phyloP scores from a whole-genome alignment of 768 basidiomycete species.

The Panaeolus cyanescens region DNA sequence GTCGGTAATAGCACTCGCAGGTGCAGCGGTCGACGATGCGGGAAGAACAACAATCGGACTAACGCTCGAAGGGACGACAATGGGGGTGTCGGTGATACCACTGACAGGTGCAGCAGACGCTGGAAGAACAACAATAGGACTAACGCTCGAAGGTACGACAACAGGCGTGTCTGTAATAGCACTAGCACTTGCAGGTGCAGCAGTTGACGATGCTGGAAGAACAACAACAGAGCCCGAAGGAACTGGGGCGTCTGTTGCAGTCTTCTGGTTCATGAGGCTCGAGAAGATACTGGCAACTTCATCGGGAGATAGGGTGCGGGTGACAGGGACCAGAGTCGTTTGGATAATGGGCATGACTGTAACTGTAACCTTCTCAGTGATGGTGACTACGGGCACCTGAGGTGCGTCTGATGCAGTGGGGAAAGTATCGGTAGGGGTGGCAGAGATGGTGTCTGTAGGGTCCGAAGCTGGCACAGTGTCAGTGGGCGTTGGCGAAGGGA shows the following conservation, averaged over 20 bases:
- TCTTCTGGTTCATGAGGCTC: background rate
- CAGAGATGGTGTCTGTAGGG: background rate
- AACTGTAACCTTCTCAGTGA: background rate
- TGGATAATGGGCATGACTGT: background rate
- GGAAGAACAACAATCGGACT: too few relatives aligned
- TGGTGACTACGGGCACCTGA: background rate
- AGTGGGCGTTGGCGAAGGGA: background rate
- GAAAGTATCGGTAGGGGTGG: background rate
- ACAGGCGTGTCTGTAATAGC: background rate
- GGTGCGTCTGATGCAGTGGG: background rate
- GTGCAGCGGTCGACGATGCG: too few relatives aligned
- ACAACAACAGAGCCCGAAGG: background rate
- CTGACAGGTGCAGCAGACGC: background rate
- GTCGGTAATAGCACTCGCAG: too few relatives aligned
- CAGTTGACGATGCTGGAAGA: background rate
- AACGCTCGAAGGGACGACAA: too few relatives aligned
- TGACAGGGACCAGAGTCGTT: background rate
- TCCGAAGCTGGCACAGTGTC: too few relatives aligned
- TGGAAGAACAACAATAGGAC: background rate
- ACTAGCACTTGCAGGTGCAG: background rate
- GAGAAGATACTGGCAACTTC: background rate
- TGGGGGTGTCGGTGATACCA: too few relatives aligned
- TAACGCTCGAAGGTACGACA: background rate
- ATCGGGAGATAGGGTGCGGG: background rate
- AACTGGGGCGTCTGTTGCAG: background rate